Evolutionary conservation across 768 basidiomycete species (phyloP).

Genomic region (Termitomyces sp.): DNA sequence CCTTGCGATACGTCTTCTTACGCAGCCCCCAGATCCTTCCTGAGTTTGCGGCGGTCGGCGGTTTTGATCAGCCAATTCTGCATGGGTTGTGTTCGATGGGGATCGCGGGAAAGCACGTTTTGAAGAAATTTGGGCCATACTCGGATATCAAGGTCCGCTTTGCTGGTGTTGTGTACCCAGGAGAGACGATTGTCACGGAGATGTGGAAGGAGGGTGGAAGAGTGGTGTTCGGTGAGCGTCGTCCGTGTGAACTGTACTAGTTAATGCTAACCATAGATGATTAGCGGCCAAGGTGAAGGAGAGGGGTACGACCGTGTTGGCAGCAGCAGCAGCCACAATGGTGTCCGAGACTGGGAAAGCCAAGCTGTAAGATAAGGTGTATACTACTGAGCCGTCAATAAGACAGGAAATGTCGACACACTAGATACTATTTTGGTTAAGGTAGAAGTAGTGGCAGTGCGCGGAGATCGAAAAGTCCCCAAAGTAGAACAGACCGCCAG

Average conservation of each 20-base stretch:
- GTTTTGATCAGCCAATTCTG: slow-evolving; percentile 86
- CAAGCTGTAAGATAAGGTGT: slow-evolving; percentile 41
- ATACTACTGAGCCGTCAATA: background rate
- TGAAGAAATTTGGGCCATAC: slow-evolving; percentile 80
- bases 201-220: slow-evolving; percentile 98
- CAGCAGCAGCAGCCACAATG: slow-evolving; percentile 80
- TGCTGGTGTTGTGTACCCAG: slow-evolving; percentile 88
- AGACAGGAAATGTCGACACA: background rate
- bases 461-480: slow-evolving; percentile 16
- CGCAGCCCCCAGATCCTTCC: slow-evolving; percentile 65
- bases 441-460: background rate
- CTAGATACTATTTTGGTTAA: background rate
- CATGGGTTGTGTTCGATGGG: slow-evolving; percentile 93
- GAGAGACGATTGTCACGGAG: slow-evolving; percentile 90
- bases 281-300: slow-evolving; percentile 88
- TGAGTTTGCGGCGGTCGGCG: slow-evolving; percentile 91
- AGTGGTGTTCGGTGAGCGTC: slow-evolving; percentile 83
- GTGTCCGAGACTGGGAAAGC: slow-evolving; percentile 44
- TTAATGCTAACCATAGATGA: background rate
- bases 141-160: slow-evolving; percentile 96
- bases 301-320: slow-evolving; percentile 61
- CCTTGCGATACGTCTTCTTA: background rate
- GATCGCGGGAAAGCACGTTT: slow-evolving; percentile 86
- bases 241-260: background rate
- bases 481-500: slow-evolving; percentile 14